Percentiles rank a stretch among this genome's conserved stretches.
Evolutionary conservation across 306 rosid species (phyloP).

Genomic region (Malus orientalis): DNA sequence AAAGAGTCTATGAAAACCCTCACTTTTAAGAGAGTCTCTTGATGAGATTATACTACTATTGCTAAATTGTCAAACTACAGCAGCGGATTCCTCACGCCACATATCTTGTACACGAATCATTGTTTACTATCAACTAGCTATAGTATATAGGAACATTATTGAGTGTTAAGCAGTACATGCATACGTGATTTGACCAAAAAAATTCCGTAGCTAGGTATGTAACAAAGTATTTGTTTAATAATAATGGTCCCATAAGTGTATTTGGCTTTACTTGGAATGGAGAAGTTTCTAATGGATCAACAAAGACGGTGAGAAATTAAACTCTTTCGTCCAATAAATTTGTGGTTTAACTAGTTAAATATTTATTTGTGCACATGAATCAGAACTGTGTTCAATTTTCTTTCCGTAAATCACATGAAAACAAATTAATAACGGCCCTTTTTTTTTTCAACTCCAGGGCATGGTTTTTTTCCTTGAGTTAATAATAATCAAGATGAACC

Average conservation of each 20-base stretch:
- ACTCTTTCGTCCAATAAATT: neutral
- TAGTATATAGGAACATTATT: neutral
- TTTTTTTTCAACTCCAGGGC: neutral
- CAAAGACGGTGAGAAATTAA: neutral
- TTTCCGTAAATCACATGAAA: too few species aligned
- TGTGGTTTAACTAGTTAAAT: neutral
- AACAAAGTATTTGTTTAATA: neutral
- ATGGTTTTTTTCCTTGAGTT: neutral
- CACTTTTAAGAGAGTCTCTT: too few species aligned
- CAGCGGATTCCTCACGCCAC: conserved; percentile 17
- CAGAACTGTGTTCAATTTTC: neutral
- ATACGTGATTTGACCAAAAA: neutral
- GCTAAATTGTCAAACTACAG: conserved; percentile 5
- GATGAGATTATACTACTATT: neutral
- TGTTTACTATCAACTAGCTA: neutral
- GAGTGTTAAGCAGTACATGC: neutral
- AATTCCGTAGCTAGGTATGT: neutral
- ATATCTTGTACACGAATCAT: neutral
- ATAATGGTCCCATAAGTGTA: neutral
- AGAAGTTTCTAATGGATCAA: neutral
- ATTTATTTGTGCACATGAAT: neutral
- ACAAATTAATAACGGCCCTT: neutral
- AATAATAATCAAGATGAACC: neutral
- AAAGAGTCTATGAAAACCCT: too few species aligned
- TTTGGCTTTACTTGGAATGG: neutral